Conservation (phyloP, 306 rosid species). For the Dicorynia guianensis region DNA sequence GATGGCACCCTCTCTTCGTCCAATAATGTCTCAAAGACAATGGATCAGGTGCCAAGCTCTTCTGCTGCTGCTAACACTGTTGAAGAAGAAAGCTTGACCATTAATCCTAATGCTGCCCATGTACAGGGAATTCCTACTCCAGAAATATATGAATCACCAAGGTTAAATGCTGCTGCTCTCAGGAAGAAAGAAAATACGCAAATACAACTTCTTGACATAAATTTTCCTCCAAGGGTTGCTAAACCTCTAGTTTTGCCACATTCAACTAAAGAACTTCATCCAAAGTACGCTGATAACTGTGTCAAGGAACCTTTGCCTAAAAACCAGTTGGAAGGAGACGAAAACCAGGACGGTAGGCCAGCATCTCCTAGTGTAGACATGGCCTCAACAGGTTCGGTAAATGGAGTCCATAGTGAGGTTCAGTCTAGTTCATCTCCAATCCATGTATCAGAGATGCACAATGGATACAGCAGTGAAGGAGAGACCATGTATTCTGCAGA, state of each 20-base stretch:
- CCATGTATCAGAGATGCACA: slow-evolving; percentile 61
- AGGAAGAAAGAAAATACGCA: slow-evolving; percentile 61
- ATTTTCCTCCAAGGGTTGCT: slow-evolving; percentile 80
- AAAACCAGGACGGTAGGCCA: slow-evolving; percentile 41
- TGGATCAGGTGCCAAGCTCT: slow-evolving; percentile 67
- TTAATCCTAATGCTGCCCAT: slow-evolving; percentile 58
- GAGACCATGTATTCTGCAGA: slow-evolving; percentile 99
- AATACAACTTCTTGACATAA: slow-evolving; percentile 86
- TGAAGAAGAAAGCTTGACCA: slow-evolving; percentile 65
- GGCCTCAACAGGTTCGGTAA: slow-evolving; percentile 83
- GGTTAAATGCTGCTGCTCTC: slow-evolving; percentile 73
- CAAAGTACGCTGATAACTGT: slow-evolving; percentile 53
- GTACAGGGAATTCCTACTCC: slow-evolving; percentile 97
- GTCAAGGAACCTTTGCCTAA: slow-evolving; percentile 47
- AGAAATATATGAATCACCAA: slow-evolving; percentile 93
- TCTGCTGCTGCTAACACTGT: slow-evolving; percentile 56
- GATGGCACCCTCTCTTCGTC: slow-evolving; percentile 86
- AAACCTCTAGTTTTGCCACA: slow-evolving; percentile 50
- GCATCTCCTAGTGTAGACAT: slow-evolving; percentile 53
- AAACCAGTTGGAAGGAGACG: slow-evolving; percentile 54
- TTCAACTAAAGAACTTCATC: slow-evolving; percentile 47
- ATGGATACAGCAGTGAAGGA: slow-evolving; percentile 85
- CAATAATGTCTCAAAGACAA: slow-evolving; percentile 55
- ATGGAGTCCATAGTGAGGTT: slow-evolving; percentile 75
- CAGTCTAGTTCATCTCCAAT: slow-evolving; percentile 80